phyloP scores from a whole-genome alignment of 225 moss, liverwort and hornwort genomes.

The Physcomitrium patens region DNA sequence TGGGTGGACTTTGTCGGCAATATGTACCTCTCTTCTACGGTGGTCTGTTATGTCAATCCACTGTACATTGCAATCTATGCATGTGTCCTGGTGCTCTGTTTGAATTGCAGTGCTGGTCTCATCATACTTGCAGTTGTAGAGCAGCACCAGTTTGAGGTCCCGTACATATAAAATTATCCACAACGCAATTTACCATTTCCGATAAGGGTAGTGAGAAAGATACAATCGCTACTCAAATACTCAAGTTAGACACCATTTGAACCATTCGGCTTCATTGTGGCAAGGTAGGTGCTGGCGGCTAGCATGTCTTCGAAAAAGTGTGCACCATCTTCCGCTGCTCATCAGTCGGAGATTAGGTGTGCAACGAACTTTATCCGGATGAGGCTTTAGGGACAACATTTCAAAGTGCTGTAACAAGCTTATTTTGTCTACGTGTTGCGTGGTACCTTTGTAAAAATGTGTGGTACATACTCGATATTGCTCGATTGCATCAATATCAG shows the following conservation, averaged over 20 bases:
- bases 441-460: neutral
- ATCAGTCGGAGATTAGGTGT: slow-evolving; percentile 89
- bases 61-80: neutral
- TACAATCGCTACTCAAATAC: neutral
- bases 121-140: slow-evolving; percentile 96
- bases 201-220: neutral
- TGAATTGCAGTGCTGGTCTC: slow-evolving; percentile 77
- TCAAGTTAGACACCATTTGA: slow-evolving; percentile 49
- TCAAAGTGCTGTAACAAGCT: slow-evolving; percentile 4
- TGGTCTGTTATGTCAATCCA: neutral
- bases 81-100: slow-evolving; percentile 16
- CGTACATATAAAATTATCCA: slow-evolving; percentile 4
- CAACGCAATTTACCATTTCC: neutral
- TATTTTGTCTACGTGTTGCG: neutral
- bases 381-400: neutral
- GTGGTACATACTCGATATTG: neutral
- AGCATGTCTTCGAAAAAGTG: slow-evolving; percentile 79
- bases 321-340: slow-evolving; percentile 89
- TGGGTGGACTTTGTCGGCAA: too few relatives aligned
- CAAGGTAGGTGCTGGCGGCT: slow-evolving; percentile 93
- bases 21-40: too few relatives aligned
- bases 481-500: neutral
- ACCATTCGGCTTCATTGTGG: slow-evolving; percentile 85
- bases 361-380: slow-evolving; percentile 5
- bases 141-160: slow-evolving; percentile 95